A percentile compares a stretch with the other conserved stretches of the same genome.
These are phyloP conservation scores for Fagus sylvatica DNA, from an alignment of 306 rosid genomes.

Conservation along the genomic window DNA sequence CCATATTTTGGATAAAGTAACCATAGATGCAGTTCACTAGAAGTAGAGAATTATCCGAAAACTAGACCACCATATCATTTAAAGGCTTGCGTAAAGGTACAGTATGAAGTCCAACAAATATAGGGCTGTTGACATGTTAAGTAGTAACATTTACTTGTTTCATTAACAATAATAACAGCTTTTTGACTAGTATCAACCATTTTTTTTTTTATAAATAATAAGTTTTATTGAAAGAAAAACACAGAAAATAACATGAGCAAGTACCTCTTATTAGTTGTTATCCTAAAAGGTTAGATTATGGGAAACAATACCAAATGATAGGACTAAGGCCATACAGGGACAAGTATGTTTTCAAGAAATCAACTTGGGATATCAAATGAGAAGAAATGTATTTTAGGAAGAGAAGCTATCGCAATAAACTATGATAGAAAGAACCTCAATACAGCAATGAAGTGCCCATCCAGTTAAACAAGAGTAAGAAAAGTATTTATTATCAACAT, in stretches of 20 bases:
- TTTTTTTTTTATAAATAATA: neutral
- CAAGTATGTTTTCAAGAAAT: neutral
- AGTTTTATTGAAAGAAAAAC: no score
- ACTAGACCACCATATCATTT: neutral
- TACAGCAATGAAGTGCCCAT: no score
- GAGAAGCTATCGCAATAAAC: neutral
- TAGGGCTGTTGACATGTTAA: neutral
- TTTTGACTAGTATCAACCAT: neutral
- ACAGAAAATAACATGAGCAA: neutral
- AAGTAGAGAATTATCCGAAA: neutral
- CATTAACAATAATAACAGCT: neutral
- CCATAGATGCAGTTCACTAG: neutral
- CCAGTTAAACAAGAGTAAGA: neutral
- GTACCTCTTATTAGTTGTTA: neutral
- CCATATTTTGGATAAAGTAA: neutral
- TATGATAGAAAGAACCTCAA: no score
- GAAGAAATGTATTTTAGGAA: neutral
- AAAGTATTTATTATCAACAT: neutral
- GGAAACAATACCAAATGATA: neutral
- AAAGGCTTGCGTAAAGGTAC: neutral
- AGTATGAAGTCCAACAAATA: neutral
- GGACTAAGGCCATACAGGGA: neutral
- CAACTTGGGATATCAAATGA: neutral
- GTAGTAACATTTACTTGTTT: neutral
- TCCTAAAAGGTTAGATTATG: neutral